Evolutionary conservation across 2,329 filamentous ascomycete species (phyloP).

Genomic region (Leptographium radiaticola): DNA sequence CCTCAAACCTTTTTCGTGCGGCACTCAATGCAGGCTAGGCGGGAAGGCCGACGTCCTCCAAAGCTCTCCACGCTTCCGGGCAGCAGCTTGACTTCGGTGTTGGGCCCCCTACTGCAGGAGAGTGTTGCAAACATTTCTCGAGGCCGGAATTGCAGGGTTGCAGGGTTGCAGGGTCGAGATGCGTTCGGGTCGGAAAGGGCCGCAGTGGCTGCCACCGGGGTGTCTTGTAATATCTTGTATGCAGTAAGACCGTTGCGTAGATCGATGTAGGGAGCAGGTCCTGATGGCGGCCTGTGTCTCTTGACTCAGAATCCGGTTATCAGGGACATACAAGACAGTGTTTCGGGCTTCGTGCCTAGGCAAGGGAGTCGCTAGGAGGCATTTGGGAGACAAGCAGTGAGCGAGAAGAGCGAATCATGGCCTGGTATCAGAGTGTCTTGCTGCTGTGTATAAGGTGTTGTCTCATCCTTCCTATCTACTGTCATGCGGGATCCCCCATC

Average conservation of each 20-base stretch:
- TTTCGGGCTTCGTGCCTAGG: not conserved
- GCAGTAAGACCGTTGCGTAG: not conserved
- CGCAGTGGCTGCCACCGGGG: not conserved
- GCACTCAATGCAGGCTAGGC: not conserved
- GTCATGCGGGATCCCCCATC: no score
- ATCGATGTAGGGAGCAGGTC: not conserved
- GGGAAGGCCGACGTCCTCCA: not conserved
- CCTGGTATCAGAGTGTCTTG: no score
- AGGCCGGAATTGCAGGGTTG: not conserved
- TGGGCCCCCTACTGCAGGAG: not conserved
- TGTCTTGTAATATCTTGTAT: not conserved
- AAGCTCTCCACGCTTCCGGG: not conserved
- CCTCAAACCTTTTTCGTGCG: not conserved
- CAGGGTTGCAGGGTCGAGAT: not conserved
- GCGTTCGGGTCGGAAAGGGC: not conserved
- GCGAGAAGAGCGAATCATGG: not conserved
- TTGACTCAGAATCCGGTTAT: not conserved
- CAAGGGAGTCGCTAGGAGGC: not conserved
- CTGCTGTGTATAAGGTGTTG: no score
- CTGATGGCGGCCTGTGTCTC: not conserved
- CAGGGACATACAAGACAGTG: not conserved
- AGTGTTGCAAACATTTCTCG: not conserved
- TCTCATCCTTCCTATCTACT: no score
- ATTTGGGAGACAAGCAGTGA: not conserved
- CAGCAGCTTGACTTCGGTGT: not conserved